Evolutionary conservation across 2,329 filamentous ascomycete species (phyloP), one percentile per base, ranked within the genome.

Genomic region (Venturia nashicola): DNA sequence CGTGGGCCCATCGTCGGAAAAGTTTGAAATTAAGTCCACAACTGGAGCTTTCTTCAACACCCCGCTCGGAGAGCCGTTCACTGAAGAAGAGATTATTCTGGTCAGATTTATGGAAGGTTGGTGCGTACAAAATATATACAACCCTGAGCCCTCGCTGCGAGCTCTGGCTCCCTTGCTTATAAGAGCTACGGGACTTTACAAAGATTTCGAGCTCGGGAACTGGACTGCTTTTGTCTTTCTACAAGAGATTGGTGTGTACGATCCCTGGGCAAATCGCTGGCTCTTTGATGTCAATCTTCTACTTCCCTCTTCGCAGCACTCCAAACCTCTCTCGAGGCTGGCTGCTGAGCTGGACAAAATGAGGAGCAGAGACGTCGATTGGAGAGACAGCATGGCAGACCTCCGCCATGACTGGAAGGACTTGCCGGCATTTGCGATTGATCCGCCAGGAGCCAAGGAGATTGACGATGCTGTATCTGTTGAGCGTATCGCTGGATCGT

Each of bases 381-480:
- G 83, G 55, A 69, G 71, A 2, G 85, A 87, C 69, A 75, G 75
- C 1, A 85, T 87, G 83, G 73, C 75, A 3, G 75, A 76, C 12
- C 70, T 82, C 34, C 83, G 89, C 59, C 81, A 79, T 65, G 81
- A 85, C 62, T 88, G 85, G 82, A 76, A 76, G 0, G 69, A 79
- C n/a, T 70, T 83, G 27, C 82, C 80, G 0, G 82, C 89, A 1
- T 92, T 86, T 71, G 91, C 88, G 68, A 89, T 95, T 65, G 90
- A 95, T 70, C 80, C 82, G 36, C 78, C 80, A 23, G 76, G 75
- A 43, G 88, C 90, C 0, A 77, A 81, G 36, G 85, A 93, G 68
- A 88, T 94, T 65, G 90, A 95, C 68, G 90, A 95, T 71, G 90
- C 86, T 1, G 75, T 95, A 9, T 93, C 89, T 0, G 70, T 94